Conservation (phyloP, 306 rosid species). For the Phaseolus lunatus region DNA sequence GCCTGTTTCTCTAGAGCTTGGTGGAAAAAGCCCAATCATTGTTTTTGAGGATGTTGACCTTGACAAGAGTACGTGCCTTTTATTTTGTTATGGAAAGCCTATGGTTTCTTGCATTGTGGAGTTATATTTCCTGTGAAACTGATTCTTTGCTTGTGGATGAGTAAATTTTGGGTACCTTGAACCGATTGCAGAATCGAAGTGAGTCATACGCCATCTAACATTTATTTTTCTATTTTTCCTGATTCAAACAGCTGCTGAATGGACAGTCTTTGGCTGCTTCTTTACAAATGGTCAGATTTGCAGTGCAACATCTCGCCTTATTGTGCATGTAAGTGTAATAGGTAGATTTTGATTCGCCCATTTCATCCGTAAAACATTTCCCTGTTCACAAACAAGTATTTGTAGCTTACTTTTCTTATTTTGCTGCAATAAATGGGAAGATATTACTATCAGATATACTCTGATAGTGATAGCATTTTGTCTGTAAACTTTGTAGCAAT, state of each 20-base stretch:
- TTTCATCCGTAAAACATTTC: conserved; percentile 12
- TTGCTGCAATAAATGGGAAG: conserved; percentile 1
- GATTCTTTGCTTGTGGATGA: neutral
- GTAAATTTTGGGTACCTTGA: conserved; percentile 33
- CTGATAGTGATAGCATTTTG: neutral
- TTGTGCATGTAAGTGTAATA: conserved; percentile 72
- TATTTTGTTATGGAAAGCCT: neutral
- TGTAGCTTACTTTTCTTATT: conserved; percentile 18
- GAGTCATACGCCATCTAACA: conserved; percentile 7
- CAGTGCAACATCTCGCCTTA: conserved; percentile 90
- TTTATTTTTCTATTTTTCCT: conserved; percentile 32
- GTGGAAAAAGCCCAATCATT: conserved; percentile 85
- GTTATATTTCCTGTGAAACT: neutral
- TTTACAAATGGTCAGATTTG: conserved; percentile 95
- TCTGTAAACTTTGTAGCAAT: neutral
- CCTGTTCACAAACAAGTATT: conserved; percentile 28
- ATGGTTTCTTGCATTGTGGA: neutral
- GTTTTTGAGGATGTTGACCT: conserved; percentile 89
- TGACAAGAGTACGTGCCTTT: conserved; percentile 73
- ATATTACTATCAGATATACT: neutral
- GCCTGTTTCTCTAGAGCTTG: conserved; percentile 89
- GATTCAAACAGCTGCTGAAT: conserved; percentile 78
- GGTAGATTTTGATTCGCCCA: neutral
- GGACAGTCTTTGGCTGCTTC: conserved; percentile 83
- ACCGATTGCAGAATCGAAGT: neutral